Evolutionary conservation across 148 eudicot genomes (phyloP).

Genomic region (Beta vulgaris): DNA sequence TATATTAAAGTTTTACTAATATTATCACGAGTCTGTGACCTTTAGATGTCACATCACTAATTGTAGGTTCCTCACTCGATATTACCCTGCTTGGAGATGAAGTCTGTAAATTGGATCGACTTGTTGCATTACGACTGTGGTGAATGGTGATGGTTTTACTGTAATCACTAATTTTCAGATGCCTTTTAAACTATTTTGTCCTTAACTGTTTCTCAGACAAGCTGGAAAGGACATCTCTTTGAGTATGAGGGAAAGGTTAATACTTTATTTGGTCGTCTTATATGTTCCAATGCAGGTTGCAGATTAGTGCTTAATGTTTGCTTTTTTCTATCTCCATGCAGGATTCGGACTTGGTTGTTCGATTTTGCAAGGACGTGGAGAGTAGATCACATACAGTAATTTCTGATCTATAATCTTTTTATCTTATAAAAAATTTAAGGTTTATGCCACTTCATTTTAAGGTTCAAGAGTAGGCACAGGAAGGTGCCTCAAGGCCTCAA

Average conservation of each 20-base stretch:
- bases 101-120: neutral
- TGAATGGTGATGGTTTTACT: neutral
- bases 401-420: neutral
- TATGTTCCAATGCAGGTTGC: neutral
- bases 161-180: neutral
- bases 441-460: neutral
- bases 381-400: slow-evolving; percentile 72
- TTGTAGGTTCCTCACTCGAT: neutral
- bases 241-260: slow-evolving; percentile 81
- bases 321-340: slow-evolving; percentile 32
- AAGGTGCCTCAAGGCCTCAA: too few relatives aligned
- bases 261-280: slow-evolving; percentile 5
- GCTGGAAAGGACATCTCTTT: slow-evolving; percentile 64
- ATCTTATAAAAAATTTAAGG: neutral
- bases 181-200: slow-evolving; percentile 26
- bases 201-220: slow-evolving; percentile 51
- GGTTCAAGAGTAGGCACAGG: too few relatives aligned
- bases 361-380: slow-evolving; percentile 95
- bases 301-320: neutral
- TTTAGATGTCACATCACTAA: neutral
- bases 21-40: too few relatives aligned
- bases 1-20: too few relatives aligned
- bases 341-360: slow-evolving; percentile 71
- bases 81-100: neutral
- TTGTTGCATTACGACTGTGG: neutral